A percentile compares a stretch with the other conserved stretches of the same genome.
These are phyloP conservation scores for Cercospora nicotianae DNA, from an alignment of 2,329 filamentous ascomycete genomes.

Conservation along the genomic window DNA sequence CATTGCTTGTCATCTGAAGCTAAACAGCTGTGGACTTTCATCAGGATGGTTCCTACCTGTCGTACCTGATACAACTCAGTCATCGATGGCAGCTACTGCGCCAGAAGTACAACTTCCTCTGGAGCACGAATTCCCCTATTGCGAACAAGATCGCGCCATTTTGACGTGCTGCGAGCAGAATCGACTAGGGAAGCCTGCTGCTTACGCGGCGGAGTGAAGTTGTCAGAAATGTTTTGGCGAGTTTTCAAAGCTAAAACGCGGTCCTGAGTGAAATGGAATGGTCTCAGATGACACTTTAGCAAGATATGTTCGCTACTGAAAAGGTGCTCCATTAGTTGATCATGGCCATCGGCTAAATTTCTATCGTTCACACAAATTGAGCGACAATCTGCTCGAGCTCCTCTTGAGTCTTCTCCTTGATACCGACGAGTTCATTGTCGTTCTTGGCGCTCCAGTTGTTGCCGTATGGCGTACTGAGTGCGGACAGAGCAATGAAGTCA, in stretches of 20 bases:
- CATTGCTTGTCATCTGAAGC: neutral
- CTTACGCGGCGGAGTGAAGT: neutral
- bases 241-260: neutral
- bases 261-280: neutral
- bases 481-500: constrained; percentile 35
- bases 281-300: neutral
- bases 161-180: neutral
- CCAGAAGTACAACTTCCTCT: neutral
- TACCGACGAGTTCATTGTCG: constrained; percentile 42
- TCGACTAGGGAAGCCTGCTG: neutral
- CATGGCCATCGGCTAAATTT: neutral
- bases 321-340: neutral
- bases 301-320: neutral
- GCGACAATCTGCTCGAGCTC: constrained; percentile 36
- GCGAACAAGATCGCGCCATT: neutral
- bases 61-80: neutral
- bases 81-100: neutral
- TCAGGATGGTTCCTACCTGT: neutral
- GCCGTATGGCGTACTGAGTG: constrained; percentile 36
- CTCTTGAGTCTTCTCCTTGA: constrained; percentile 34
- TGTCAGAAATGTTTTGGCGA: neutral
- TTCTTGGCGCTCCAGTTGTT: constrained; percentile 37
- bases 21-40: neutral
- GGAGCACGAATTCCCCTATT: neutral
- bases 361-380: constrained; percentile 11